Base-by-base conservation (phyloP, 2,329 filamentous ascomycete species). In the Cercospora citrullina region DNA sequence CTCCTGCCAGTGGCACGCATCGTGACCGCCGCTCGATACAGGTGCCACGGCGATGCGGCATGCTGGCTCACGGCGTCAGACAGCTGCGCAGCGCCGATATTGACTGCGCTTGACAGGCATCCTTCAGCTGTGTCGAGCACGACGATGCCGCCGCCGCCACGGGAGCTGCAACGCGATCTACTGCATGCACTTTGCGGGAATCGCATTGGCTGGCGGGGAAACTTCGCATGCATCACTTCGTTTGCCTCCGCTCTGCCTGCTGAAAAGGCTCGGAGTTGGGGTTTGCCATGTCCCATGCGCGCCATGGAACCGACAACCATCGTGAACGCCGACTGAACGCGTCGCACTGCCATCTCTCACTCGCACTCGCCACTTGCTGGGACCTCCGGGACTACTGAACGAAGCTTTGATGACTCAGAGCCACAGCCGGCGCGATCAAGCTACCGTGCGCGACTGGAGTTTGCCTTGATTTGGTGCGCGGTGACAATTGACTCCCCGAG, bases 121-220 rank as follows among this genome's bases (percentile, higher is more conserved):
- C 53, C 48, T 57, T 16, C 55, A 59, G 28, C 55, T 36, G 7
- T 31, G 55, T 58, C 55, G 55, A 33, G 55, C 55, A 30, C 30
- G 55, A 30, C 55, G 7, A 33, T 33, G n/a, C 14, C 28, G n/a
- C 14, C 28, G n/a, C 14, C 28, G 55, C 55, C 55, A 31, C 55
- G n/a, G 28, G 16, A 58, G 55, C 55, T 58, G 55, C 55, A 58
- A n/a, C 14, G 28, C 28, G 55, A 59, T 31, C 55, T 59, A 30
- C 55, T 36, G 55, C 55, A 33, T 59, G 55, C 55, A 30, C 48
- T 14, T 31, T 31, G 31, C 28, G 18, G 2, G 55, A 10, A 12
- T 9, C 16, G 28, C 55, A 59, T 59, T 36, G 55, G 55, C 55
- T 36, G 55, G 55, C 55, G 55, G 55, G 18, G 28, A 59, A 59